A percentile compares a stretch with the other conserved stretches of the same genome.
Evolutionary conservation across 2,329 filamentous ascomycete genomes (phyloP).

Genomic region (Pestalotiopsis sp.): DNA sequence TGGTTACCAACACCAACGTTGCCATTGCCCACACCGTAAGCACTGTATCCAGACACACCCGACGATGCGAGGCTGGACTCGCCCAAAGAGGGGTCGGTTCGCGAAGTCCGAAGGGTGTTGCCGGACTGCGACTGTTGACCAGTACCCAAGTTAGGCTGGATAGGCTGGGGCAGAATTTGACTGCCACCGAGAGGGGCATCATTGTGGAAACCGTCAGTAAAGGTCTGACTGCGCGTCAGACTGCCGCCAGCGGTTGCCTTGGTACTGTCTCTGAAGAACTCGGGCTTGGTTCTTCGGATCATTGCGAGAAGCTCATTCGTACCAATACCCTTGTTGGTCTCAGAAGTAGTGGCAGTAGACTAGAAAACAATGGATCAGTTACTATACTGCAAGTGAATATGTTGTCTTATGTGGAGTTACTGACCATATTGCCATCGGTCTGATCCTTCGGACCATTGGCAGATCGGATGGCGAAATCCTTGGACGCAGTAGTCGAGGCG

Average conservation of each 20-base stretch:
- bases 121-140: not conserved
- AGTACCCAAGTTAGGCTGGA: not conserved
- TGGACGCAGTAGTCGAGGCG: too few species aligned
- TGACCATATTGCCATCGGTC: too few species aligned
- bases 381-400: not conserved
- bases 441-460: too few species aligned
- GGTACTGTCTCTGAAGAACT: not conserved
- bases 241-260: not conserved
- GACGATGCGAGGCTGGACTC: not conserved
- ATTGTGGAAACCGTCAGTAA: not conserved
- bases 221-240: not conserved
- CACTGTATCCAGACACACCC: not conserved
- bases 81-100: not conserved
- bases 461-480: too few species aligned
- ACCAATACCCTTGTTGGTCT: not conserved
- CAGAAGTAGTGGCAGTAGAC: not conserved
- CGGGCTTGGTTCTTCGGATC: not conserved
- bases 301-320: not conserved
- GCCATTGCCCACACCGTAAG: not conserved
- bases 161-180: not conserved
- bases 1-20: not conserved
- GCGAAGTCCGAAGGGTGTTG: slow-evolving; percentile 1
- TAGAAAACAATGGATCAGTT: not conserved
- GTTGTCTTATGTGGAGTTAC: too few species aligned
- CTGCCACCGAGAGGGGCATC: not conserved